Evolutionary conservation across 1,284 basidiomycete genomes (phyloP).

Genomic region (Ceratobasidium sp.): DNA sequence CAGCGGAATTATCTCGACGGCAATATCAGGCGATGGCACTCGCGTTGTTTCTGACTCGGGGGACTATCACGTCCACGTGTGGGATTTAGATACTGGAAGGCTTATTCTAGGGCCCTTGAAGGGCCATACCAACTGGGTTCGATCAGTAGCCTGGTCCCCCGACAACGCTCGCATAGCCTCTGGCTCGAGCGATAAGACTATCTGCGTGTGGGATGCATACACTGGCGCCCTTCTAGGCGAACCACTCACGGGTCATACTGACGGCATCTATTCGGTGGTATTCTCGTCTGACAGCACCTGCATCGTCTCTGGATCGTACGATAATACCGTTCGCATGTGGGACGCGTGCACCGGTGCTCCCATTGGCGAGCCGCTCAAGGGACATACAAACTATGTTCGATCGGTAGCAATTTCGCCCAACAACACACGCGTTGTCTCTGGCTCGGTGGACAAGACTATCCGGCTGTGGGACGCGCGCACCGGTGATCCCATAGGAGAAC

Average conservation of each 20-base stretch:
- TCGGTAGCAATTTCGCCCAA: no score
- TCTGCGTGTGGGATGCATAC: slow-evolving; percentile 38
- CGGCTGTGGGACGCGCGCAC: no score
- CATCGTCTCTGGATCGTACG: background rate
- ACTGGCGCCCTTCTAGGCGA: background rate
- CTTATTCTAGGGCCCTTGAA: background rate
- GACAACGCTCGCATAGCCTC: slow-evolving; percentile 35
- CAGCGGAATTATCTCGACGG: no score
- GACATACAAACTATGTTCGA: no score
- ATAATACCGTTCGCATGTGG: background rate
- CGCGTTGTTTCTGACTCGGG: no score
- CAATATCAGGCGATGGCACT: no score
- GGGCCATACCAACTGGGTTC: slow-evolving; percentile 12
- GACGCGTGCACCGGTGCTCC: background rate
- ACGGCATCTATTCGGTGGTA: background rate
- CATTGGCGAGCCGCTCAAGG: no score
- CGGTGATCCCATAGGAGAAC: no score
- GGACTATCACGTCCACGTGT: no score
- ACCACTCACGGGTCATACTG: background rate
- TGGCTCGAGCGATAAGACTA: slow-evolving; percentile 39
- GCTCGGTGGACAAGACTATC: no score
- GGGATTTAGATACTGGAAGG: no score
- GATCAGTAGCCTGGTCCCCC: slow-evolving; percentile 29
- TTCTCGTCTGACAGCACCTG: background rate
- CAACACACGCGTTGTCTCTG: no score